phyloP scores from a whole-genome alignment of 2,329 filamentous ascomycete genomes.

The Nigrospora oryzae region DNA sequence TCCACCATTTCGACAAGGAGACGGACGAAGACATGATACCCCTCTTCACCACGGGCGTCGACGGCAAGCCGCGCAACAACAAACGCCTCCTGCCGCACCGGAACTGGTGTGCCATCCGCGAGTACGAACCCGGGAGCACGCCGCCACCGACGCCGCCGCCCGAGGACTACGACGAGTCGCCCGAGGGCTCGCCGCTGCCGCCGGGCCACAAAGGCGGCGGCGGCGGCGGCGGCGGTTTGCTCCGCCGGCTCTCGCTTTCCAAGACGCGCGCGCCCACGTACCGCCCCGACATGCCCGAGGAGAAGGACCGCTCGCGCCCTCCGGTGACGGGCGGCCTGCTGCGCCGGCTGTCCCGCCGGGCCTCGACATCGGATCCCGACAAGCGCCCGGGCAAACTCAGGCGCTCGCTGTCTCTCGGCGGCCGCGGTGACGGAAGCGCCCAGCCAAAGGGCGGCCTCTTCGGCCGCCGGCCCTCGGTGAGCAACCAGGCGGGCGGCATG shows the following conservation, averaged over 20 bases:
- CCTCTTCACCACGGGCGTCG: constrained; percentile 81
- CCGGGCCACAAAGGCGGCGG: constrained; percentile 2
- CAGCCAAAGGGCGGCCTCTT: constrained; percentile 30
- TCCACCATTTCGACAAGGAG: constrained; percentile 61
- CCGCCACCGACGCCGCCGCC: constrained; percentile 59
- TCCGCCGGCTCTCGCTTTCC: constrained; percentile 34
- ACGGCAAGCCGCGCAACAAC: constrained; percentile 85
- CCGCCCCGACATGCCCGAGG: constrained; percentile 27
- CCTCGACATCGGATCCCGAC: constrained; percentile 25
- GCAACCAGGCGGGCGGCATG: constrained; percentile 46
- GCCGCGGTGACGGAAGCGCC: constrained; percentile 31
- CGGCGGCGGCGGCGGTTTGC: constrained; percentile 27
- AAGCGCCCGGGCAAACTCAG: constrained; percentile 31
- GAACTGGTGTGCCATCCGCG: constrained; percentile 91
- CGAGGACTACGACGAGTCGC: constrained; percentile 32
- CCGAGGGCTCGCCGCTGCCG: constrained; percentile 24
- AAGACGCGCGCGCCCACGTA: constrained; percentile 26
- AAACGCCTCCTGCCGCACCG: constrained; percentile 79
- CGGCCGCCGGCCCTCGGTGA: constrained; percentile 28
- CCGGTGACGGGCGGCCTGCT: constrained; percentile 40
- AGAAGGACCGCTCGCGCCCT: constrained; percentile 34
- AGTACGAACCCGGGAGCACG: constrained; percentile 71
- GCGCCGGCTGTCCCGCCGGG: constrained; percentile 35
- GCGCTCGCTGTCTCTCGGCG: constrained; percentile 54
- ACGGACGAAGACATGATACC: constrained; percentile 97